Base-by-base conservation (phyloP, 441 rosid genomes). In the Corymbia citriodora region DNA sequence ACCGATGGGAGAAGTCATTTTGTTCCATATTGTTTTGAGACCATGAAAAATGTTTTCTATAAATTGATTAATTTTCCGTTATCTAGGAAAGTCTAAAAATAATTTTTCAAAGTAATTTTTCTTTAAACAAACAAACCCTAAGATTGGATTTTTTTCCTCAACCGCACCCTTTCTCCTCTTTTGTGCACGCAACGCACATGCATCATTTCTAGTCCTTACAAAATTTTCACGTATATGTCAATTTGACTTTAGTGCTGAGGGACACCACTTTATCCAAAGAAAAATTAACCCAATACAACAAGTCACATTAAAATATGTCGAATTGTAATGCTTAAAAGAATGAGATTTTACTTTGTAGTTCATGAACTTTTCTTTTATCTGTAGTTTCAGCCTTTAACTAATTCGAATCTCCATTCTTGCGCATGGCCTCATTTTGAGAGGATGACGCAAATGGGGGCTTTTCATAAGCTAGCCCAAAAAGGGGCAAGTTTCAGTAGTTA, bases 11-110 rank as follows among this genome's bases (percentile, higher is more conserved):
- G 45, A 40, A 40, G 6, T 40, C 45, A 40, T 40, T 40, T 40
- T 5, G 40, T 5, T 6, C 45, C 45, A 40, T 40, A 29, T 23
- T 23, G 2, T 1, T 57, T 23, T 57, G 0, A 0, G 0, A 9
- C 6, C 29, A 2, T 57, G 6, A 3, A 23, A 57, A 57, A 57
- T 1, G 6, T 23, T 23, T 57, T 57, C 1, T 23, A 10, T 57
- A 57, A 3, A 57, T 4, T 3, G 25, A 57, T 23, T 23, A 23
- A 57, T 23, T 57, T 57, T 1, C 1, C 0, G 1, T 57, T 57
- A 57, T 57, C 27, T 57, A 57, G 25, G 13, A 57, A 57, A 23
- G 63, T 57, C 10, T 1, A 0, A 57, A 57, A 57, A 1, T 57
- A 23, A 57, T 57, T 57, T 57, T 57, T 8, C 0, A 57, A 57